A percentile compares a stretch with the other conserved stretches of the same genome.
These are phyloP conservation scores for Fusarium nodosum DNA, from an alignment of 2,329 filamentous ascomycete genomes.

Conservation along the genomic window DNA sequence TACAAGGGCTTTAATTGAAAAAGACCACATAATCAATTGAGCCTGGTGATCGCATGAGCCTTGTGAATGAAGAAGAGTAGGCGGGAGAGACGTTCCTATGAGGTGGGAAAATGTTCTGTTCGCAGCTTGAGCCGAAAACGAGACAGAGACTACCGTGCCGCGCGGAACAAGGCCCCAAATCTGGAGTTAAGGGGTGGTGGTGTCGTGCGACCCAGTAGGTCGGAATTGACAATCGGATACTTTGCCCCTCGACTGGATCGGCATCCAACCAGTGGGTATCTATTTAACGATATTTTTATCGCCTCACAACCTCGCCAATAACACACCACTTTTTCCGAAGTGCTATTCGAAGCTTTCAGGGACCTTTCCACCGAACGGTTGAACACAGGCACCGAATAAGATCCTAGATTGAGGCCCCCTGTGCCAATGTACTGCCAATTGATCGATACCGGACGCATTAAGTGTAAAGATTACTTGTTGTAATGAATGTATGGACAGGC, in stretches of 20 bases:
- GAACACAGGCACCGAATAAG: conserved; percentile 31
- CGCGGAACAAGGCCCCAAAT: conserved; percentile 28
- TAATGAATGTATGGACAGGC: conserved; percentile 33
- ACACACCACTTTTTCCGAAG: conserved; percentile 35
- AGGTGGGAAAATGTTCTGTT: conserved; percentile 3
- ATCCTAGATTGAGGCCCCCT: conserved; percentile 29
- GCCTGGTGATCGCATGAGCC: conserved; percentile 1
- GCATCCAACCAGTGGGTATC: conserved; percentile 26
- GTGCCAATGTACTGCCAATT: conserved; percentile 34
- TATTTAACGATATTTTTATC: conserved; percentile 28
- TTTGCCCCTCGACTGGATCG: conserved; percentile 29
- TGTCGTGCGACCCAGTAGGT: conserved; percentile 33
- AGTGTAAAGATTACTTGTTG: conserved; percentile 48
- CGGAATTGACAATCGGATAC: conserved; percentile 43
- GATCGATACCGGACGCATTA: conserved; percentile 37
- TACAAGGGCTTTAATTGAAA: conserved; percentile 33
- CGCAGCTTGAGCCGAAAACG: conserved; percentile 43
- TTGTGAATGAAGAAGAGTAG: conserved; percentile 21
- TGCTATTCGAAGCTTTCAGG: conserved; percentile 29
- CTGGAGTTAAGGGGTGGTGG: conserved; percentile 20
- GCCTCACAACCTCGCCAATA: conserved; percentile 6
- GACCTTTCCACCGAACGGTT: conserved; percentile 8
- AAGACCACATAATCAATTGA: neutral
- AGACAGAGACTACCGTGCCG: conserved; percentile 29
- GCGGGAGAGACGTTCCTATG: conserved; percentile 23